Evolutionary conservation across 2,329 filamentous ascomycete species (phyloP).

Genomic region (Fusarium sp.): DNA sequence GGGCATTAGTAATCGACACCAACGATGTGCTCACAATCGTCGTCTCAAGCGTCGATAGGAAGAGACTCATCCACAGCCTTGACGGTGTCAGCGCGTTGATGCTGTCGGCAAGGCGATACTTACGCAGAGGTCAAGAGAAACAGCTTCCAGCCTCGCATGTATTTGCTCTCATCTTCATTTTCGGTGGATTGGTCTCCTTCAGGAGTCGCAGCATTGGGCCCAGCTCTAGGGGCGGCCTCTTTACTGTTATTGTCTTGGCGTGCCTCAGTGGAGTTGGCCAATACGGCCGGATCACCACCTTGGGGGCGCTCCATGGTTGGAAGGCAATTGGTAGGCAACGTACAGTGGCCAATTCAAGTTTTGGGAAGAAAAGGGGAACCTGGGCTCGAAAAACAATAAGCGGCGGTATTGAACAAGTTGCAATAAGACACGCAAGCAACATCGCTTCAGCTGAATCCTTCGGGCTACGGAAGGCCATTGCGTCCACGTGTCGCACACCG

Average conservation of each 20-base stretch:
- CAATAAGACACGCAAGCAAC: no score
- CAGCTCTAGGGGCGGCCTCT: background rate
- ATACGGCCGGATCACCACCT: background rate
- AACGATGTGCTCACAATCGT: slow-evolving; percentile 68
- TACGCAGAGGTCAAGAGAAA: background rate
- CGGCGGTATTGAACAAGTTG: background rate
- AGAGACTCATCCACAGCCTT: slow-evolving; percentile 21
- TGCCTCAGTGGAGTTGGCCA: background rate
- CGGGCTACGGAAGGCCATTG: no score
- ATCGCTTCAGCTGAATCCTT: no score
- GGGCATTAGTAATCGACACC: slow-evolving; percentile 60
- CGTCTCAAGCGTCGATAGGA: slow-evolving; percentile 64
- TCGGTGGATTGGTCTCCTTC: no score
- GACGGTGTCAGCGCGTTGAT: background rate
- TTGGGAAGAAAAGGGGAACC: background rate
- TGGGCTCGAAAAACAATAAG: no score
- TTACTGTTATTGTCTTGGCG: background rate
- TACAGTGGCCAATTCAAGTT: no score
- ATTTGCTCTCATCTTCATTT: background rate
- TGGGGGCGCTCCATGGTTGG: background rate
- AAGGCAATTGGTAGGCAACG: no score
- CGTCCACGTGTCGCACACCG: no score
- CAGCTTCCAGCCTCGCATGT: background rate
- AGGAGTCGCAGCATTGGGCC: background rate
- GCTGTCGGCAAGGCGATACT: background rate